Percentiles rank a stretch among this genome's conserved stretches.
Conservation (phyloP, 1,284 basidiomycete genomes). For the Flammula alnicola region DNA sequence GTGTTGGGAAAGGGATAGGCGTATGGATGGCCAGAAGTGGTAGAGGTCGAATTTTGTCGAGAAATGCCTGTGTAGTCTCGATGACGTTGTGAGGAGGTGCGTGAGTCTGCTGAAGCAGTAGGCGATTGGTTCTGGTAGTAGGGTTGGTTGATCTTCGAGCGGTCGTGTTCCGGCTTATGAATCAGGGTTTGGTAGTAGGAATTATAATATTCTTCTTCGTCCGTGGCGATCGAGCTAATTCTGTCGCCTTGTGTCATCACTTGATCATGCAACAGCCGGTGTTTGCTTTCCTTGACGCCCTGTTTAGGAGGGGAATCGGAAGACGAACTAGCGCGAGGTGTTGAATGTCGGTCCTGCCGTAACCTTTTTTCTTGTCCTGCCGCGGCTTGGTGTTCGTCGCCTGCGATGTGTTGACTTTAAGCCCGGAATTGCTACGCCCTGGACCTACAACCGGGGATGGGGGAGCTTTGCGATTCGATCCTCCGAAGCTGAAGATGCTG, state of each 20-base stretch:
- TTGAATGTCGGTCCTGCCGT: neutral
- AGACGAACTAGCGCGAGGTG: constrained; percentile 6
- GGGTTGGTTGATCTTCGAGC: neutral
- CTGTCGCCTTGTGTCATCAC: neutral
- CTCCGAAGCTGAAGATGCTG: constrained; percentile 51
- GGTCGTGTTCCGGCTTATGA: constrained; percentile 6
- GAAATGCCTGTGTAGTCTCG: constrained; percentile 1
- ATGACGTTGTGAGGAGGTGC: constrained; percentile 19
- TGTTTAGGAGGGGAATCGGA: constrained; percentile 5
- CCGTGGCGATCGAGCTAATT: constrained; percentile 12
- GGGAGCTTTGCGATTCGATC: constrained; percentile 26
- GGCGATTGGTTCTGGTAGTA: constrained; percentile 13
- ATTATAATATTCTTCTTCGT: constrained; percentile 40
- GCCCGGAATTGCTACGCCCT: neutral
- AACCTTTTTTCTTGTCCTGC: neutral
- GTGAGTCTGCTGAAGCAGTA: constrained; percentile 14
- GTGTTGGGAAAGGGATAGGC: constrained; percentile 44
- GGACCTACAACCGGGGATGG: constrained; percentile 2
- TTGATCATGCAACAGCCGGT: neutral
- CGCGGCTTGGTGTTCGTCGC: neutral
- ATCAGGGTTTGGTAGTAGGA: constrained; percentile 43
- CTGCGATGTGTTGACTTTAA: neutral
- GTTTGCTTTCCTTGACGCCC: constrained; percentile 1
- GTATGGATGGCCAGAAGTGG: constrained; percentile 50
- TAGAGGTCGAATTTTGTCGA: constrained; percentile 20